A percentile compares a stretch with the other conserved stretches of the same genome.
phyloP scores from a whole-genome alignment of 2,329 filamentous ascomycete species.

The Alternaria ventricosa region DNA sequence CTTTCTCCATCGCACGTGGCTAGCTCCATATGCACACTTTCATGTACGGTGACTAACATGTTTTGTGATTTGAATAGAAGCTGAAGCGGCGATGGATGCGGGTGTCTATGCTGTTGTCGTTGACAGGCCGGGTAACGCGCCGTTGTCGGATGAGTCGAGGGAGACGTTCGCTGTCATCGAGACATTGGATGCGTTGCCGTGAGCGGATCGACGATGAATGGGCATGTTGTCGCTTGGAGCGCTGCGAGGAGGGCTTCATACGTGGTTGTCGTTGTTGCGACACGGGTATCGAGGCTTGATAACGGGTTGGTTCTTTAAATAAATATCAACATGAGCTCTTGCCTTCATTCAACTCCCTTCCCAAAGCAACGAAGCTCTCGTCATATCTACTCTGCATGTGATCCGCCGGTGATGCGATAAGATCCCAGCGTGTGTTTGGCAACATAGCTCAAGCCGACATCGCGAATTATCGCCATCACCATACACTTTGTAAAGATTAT shows the following conservation, averaged over 20 bases:
- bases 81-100: constrained; percentile 53
- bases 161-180: constrained; percentile 34
- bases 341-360: background rate
- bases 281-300: background rate
- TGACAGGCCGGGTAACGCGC: constrained; percentile 72
- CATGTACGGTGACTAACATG: constrained; percentile 21
- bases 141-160: constrained; percentile 50
- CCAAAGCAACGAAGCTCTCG: background rate
- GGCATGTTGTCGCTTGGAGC: background rate
- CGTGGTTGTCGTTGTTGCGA: background rate
- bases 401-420: background rate
- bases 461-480: background rate
- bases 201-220: background rate
- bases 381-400: background rate
- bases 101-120: constrained; percentile 54
- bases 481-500: too few relatives aligned
- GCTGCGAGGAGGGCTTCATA: background rate
- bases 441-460: background rate
- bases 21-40: background rate
- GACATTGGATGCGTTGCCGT: constrained; percentile 48
- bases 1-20: background rate
- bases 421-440: background rate
- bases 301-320: background rate
- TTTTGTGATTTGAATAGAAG: constrained; percentile 39
- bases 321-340: background rate